These are phyloP conservation scores for Botrytis fragariae DNA, from an alignment of 2,329 filamentous ascomycete species.

Conservation along the genomic window DNA sequence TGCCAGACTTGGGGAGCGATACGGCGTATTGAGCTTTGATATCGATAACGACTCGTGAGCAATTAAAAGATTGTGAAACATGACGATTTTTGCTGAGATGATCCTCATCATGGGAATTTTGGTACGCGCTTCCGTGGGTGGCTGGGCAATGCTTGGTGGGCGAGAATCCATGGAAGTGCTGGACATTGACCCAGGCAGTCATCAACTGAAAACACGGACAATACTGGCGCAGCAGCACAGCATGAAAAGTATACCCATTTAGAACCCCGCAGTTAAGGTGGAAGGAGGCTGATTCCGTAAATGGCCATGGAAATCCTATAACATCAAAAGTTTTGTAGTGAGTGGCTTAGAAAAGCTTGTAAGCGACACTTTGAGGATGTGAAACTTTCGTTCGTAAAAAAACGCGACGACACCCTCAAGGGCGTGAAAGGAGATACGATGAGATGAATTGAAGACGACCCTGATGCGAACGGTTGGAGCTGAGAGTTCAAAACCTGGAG, in stretches of 20 bases:
- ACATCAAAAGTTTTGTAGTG: not conserved
- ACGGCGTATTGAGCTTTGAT: not conserved
- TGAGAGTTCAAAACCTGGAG: not conserved
- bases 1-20: not conserved
- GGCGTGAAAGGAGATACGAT: not conserved
- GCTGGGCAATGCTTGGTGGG: not conserved
- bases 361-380: not conserved
- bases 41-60: conserved; percentile 1
- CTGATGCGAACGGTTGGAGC: not conserved
- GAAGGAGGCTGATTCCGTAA: not conserved
- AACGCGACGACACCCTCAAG: not conserved
- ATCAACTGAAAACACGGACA: not conserved
- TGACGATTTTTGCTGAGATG: not conserved
- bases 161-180: not conserved
- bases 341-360: not conserved
- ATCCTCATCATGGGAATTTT: not conserved
- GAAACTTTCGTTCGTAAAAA: not conserved
- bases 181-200: not conserved
- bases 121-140: conserved; percentile 6
- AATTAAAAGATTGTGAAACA: not conserved
- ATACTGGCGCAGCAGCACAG: not conserved
- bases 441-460: not conserved
- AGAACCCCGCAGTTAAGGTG: not conserved
- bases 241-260: not conserved
- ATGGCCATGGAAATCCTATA: not conserved